Base-by-base conservation (phyloP, 345 rosid genomes). In the Limnanthes douglasii region DNA sequence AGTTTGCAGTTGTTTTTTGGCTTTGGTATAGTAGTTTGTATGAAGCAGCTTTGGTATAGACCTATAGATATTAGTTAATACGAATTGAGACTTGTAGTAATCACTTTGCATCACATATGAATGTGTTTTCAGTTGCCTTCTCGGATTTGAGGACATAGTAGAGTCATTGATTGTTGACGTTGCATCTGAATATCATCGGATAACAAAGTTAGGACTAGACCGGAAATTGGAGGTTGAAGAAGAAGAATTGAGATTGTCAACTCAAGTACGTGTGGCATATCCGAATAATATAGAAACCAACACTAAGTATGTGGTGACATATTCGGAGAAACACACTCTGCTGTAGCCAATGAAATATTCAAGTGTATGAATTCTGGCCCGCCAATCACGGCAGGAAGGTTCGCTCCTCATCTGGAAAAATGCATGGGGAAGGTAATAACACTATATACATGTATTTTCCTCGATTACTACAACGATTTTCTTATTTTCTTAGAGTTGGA, bases 341-440 rank as follows among this genome's bases (percentile, higher is more conserved):
- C 80, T 21, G 65, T 80, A 6, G 98, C 98, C 25, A 62, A 5
- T 61, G 93, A 90, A 59, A 46, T 90, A 41, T 78, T 90, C 31
- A 78, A 80, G 18, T 84, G 96, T 64, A 84, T 84, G 92, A 90
- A 84, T 62, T 90, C 96, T 54, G 76, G 93, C 26, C 58, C 86
- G 35, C 68, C 78, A 13, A 72, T 79, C 31, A 53, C 66, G 61
- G 95, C 98, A 4, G 95, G 98, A 50, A 76, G 86, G 43, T 83
- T 88, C 51, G 94, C 97, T 65, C 94, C 94, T 53, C 96, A 90
- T 68, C 44, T 84, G 53, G 96, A 80, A 41, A 90, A 75, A 65
- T 90, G 98, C 73, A 84, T 90, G 95, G 98, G 98, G 49, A 90
- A 80, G 94, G 96, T 90, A 45, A 50, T 21, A n/a, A n/a, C n/a